Conservation (phyloP, 2,329 filamentous ascomycete species). For the Aspergillus calidoustus region DNA sequence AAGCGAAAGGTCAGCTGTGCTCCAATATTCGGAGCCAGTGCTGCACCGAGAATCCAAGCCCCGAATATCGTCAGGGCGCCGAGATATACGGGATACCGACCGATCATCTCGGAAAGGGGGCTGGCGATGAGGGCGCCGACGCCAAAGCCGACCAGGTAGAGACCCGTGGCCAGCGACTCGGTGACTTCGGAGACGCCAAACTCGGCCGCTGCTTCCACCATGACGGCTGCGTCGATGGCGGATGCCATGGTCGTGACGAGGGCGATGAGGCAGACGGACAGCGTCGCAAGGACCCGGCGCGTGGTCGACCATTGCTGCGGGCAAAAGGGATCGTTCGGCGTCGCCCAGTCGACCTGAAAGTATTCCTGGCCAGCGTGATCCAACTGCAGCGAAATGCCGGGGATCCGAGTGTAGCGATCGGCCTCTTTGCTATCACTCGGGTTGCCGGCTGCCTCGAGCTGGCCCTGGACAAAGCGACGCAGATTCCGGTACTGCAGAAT, state of each 20-base stretch:
- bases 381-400: conserved; percentile 6
- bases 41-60: conserved; percentile 54
- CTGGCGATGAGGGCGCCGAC: conserved; percentile 53
- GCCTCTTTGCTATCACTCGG: background rate
- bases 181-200: conserved; percentile 57
- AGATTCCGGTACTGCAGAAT: background rate
- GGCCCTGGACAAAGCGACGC: background rate
- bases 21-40: conserved; percentile 53
- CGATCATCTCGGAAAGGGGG: conserved; percentile 54
- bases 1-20: conserved; percentile 56
- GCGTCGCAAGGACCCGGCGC: conserved; percentile 44
- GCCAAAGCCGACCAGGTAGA: conserved; percentile 52
- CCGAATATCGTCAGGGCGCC: conserved; percentile 51
- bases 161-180: conserved; percentile 53
- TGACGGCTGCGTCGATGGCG: conserved; percentile 56
- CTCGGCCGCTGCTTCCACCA: conserved; percentile 50
- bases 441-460: background rate
- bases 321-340: conserved; percentile 37
- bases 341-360: conserved; percentile 41
- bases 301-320: conserved; percentile 46
- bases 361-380: conserved; percentile 12
- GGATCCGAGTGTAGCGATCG: background rate
- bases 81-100: conserved; percentile 57
- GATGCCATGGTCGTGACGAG: conserved; percentile 57
- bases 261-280: conserved; percentile 54